phyloP scores from a whole-genome alignment of 2,329 filamentous ascomycete species.

The Fusarium denticulatum region DNA sequence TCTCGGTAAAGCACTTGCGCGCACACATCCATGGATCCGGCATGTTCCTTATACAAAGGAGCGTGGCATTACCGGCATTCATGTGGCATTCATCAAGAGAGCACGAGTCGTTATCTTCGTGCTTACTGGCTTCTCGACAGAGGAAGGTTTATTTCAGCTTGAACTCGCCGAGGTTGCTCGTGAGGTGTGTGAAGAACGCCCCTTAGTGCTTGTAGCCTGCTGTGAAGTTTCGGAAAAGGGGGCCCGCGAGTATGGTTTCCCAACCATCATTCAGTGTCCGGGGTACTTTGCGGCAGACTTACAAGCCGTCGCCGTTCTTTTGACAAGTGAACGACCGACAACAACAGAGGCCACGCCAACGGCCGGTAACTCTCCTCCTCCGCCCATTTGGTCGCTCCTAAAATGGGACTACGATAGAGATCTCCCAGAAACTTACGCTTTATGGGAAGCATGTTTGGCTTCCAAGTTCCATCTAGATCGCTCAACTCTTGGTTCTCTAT shows the following conservation, averaged over 20 bases:
- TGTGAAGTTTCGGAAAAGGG: constrained; percentile 55
- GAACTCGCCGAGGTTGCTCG: constrained; percentile 59
- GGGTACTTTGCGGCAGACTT: constrained; percentile 60
- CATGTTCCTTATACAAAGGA: constrained; percentile 77
- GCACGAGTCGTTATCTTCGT: constrained; percentile 71
- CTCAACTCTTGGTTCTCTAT: constrained; percentile 55
- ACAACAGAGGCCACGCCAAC: constrained; percentile 2
- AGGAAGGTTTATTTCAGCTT: constrained; percentile 62
- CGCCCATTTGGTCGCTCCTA: constrained; percentile 54
- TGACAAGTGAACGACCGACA: constrained; percentile 57
- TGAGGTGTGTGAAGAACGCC: constrained; percentile 58
- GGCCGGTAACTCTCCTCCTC: constrained; percentile 32
- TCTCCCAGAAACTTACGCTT: constrained; percentile 52
- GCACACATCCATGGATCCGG: constrained; percentile 68
- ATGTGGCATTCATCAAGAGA: constrained; percentile 69
- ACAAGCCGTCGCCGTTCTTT: constrained; percentile 59
- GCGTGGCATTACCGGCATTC: constrained; percentile 70
- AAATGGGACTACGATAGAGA: constrained; percentile 54
- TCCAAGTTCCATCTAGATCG: constrained; percentile 57
- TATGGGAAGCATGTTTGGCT: constrained; percentile 59
- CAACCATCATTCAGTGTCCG: constrained; percentile 61
- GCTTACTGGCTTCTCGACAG: constrained; percentile 59
- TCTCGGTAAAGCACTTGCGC: constrained; percentile 71
- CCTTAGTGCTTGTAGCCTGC: constrained; percentile 63
- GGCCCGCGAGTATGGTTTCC: constrained; percentile 55